Evolutionary conservation across 106 monocot genomes (phyloP), one percentile per base, ranked within the genome.

Genomic region (Dioscorea alata): DNA sequence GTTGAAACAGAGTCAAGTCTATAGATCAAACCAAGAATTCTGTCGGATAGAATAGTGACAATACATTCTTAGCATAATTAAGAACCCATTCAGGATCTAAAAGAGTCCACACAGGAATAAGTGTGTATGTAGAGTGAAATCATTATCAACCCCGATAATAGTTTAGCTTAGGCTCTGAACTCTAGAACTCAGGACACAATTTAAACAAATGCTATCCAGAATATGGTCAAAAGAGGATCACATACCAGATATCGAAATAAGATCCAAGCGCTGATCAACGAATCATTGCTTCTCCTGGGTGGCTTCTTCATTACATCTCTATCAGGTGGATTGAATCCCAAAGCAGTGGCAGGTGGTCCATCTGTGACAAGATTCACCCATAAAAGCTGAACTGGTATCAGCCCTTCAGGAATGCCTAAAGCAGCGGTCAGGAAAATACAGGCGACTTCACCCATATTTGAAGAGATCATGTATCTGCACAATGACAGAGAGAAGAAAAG

Each of bases 291-390:
- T 52, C 76, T 90, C 23, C 94, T 81, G n/a, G 94, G 94, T 13
- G 86, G 86, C 59, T 94, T 94, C 69, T 80, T 84, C 94, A 94
- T 90, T 17, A 94, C 80, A 73, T 94, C 87, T 65, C 73, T 84
- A 71, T 94, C 94, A 64, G 94, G 90, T n/a, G 94, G 94, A 64
- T 90, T 94, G 59, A 94, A 94, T 22, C 94, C 90, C 58, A 94
- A 73, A 63, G 94, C 94, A 2, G 90, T 94, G 34, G 94, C 94
- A 57, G 90, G 94, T 54, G 94, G 94, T 0, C 94, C 94, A 74
- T 94, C 94, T 0, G 90, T 94, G 16, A 94, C 94, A 23, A 94
- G 82, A 72, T 94, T 94, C 48, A 94, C 94, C 90, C 94, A 94
- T 23, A 94, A 69, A 65, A 94, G 87, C 52, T 94, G 94, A 69